These are phyloP conservation scores for Camelina sativa DNA, from an alignment of 345 rosid species.

Conservation along the genomic window DNA sequence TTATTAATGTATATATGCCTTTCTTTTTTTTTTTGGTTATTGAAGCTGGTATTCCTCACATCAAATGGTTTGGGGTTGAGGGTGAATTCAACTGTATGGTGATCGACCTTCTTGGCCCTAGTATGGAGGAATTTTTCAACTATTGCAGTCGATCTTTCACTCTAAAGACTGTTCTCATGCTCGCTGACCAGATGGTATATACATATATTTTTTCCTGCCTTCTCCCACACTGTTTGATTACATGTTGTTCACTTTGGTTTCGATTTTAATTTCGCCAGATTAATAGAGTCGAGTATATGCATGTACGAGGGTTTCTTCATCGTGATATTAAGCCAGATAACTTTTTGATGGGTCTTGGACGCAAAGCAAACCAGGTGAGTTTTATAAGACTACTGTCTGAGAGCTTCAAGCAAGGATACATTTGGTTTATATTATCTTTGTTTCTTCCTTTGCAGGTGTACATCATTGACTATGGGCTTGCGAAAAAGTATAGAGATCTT, in stretches of 20 bases:
- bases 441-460: conserved; percentile 40
- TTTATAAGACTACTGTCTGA: conserved; percentile 2
- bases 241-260: not conserved
- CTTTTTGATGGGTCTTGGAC: conserved; percentile 96
- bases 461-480: conserved; percentile 50
- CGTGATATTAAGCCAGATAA: conserved; percentile 99
- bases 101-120: conserved; percentile 91
- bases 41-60: conserved; percentile 85
- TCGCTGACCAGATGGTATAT: conserved; percentile 84
- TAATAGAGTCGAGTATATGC: conserved; percentile 96
- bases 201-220: not conserved
- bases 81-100: conserved; percentile 84
- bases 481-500: conserved; percentile 48
- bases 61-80: conserved; percentile 93
- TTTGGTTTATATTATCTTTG: not conserved
- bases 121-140: conserved; percentile 88
- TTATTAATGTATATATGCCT: not conserved
- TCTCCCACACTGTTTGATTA: not conserved
- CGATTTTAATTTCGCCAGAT: conserved; percentile 39
- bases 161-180: conserved; percentile 84
- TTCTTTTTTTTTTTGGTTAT: not conserved
- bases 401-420: not conserved
- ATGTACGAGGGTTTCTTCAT: conserved; percentile 88
- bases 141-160: conserved; percentile 78
- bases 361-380: conserved; percentile 94